These are phyloP conservation scores for Apophysomyces elegans DNA, from an alignment of 371 early-diverging fungal genomes.

Conservation along the genomic window DNA sequence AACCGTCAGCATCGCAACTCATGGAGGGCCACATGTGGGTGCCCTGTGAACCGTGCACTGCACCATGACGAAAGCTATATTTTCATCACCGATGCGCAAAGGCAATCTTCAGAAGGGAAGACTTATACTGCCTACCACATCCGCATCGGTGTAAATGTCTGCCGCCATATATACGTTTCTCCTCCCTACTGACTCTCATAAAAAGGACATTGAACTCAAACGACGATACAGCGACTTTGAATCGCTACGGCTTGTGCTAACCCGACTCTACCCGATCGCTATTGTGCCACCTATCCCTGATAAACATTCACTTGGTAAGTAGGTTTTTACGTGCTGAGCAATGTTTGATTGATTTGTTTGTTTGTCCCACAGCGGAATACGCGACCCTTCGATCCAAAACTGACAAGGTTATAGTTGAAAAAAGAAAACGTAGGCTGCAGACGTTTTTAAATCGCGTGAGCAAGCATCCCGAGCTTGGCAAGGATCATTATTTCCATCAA, in stretches of 20 bases:
- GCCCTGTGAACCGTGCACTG: constrained; percentile 36
- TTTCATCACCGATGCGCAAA: constrained; percentile 46
- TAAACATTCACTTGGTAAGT: constrained; percentile 80
- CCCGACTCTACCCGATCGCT: constrained; percentile 73
- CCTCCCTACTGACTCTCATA: constrained; percentile 1
- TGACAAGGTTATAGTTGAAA: constrained; percentile 80
- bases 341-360: constrained; percentile 14
- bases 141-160: constrained; percentile 54
- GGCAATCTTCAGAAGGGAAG: constrained; percentile 41
- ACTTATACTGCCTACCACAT: constrained; percentile 62
- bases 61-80: constrained; percentile 37
- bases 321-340: no score
- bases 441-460: constrained; percentile 82
- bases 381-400: constrained; percentile 76
- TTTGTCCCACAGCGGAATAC: constrained; percentile 61
- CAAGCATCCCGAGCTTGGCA: constrained; percentile 75
- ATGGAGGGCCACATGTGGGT: constrained; percentile 24
- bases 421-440: constrained; percentile 85
- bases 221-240: constrained; percentile 94
- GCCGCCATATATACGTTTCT: background rate
- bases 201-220: constrained; percentile 61
- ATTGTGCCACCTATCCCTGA: constrained; percentile 94
- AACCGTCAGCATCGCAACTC: constrained; percentile 3
- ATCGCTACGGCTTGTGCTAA: constrained; percentile 73
- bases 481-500: constrained; percentile 82